Evolutionary conservation across 1,284 basidiomycete species (phyloP), one percentile per base, ranked within the genome.

Genomic region (Acaromyces ingoldii): DNA sequence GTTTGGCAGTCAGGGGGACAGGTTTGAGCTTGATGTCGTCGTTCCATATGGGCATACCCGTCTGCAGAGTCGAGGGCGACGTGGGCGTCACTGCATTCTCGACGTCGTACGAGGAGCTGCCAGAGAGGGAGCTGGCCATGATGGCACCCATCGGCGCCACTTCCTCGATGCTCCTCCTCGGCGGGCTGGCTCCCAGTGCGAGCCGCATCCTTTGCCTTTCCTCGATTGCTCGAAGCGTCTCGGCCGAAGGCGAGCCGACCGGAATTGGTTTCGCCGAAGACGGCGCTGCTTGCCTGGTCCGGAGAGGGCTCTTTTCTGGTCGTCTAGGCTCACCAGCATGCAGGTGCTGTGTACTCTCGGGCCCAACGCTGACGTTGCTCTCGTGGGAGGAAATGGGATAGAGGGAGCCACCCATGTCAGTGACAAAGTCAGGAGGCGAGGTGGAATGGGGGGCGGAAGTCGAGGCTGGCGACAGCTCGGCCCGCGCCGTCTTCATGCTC

Each of bases 241-340:
- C 3, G 3, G 24, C 24, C 7, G 17, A 3, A 17, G 17, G 36
- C 24, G 36, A 6, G 3, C 24, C 36, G 24, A 17, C 24, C 17
- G 36, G 36, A 17, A 37, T 37, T 22, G 36, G 36, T 7, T 17
- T 22, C 17, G 17, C 24, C 17, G 24, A 17, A 37, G 36, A 37
- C 17, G 17, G 36, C 17, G 24, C 17, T 7, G 17, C 36, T 17
- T 37, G 36, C 24, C 36, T 22, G 36, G 17, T 37, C 7, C 42
- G 42, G 10, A 45, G 22, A 13, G 42, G 42, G 42, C 42, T 45
- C 42, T 45, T 45, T 22, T 5, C 34, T n/a, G 42, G 42, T 6
- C 42, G 42, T 15, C 13, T 26, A 22, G 42, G 42, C 34, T 45
- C 42, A 31, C 34, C 15, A 5, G 22, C 29, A 13, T 13, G 19